phyloP scores from a whole-genome alignment of 2,329 filamentous ascomycete species.

The Penicillium carneum region DNA sequence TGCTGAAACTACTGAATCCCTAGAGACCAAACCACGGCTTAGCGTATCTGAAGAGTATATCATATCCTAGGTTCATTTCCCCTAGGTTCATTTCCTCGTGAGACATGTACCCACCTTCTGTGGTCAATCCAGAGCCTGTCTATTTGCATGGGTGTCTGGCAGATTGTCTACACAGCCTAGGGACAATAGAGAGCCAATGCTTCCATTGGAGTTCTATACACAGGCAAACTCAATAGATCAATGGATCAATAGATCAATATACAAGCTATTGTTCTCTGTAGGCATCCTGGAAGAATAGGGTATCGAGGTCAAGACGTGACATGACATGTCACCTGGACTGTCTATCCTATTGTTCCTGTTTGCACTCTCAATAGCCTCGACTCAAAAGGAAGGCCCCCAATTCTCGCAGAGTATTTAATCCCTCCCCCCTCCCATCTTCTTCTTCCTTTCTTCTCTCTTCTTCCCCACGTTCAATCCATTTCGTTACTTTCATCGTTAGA shows the following conservation, averaged over 20 bases:
- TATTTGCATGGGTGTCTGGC: background rate
- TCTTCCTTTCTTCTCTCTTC: constrained; percentile 4
- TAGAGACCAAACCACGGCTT: background rate
- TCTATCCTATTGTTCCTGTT: background rate
- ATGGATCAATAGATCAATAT: background rate
- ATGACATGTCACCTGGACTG: constrained; percentile 5
- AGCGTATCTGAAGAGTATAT: background rate
- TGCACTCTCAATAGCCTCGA: background rate
- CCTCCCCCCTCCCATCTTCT: background rate
- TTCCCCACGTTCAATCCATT: constrained; percentile 1
- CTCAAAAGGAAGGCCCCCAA: constrained; percentile 4
- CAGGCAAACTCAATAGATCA: background rate
- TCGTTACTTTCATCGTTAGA: constrained; percentile 7
- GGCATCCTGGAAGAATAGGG: background rate
- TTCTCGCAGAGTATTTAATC: background rate
- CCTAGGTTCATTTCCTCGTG: background rate
- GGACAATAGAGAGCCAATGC: background rate
- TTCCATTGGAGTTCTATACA: background rate
- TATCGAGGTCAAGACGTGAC: background rate
- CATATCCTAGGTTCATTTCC: background rate
- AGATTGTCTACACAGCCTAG: background rate
- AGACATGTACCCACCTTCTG: background rate
- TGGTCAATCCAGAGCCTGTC: background rate
- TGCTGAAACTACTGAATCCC: background rate
- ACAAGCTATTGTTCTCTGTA: background rate